Evolutionary conservation across 1,139 yeast genomes (phyloP).

Genomic region (Pichia sp.): DNA sequence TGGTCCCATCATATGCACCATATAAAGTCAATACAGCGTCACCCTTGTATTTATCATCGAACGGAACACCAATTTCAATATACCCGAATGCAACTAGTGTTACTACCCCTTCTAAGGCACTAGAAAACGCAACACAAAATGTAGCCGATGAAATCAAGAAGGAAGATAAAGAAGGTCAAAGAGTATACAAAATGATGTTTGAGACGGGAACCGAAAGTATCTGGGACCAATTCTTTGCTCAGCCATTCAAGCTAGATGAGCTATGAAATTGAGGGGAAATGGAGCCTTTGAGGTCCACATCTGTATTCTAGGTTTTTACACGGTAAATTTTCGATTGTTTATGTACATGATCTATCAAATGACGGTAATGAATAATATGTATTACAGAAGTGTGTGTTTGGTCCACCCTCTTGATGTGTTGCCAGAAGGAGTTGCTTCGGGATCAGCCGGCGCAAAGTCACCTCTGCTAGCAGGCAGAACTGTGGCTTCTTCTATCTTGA

Average conservation of each 20-base stretch:
- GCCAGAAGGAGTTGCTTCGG: background rate
- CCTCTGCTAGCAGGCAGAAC: background rate
- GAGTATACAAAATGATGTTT: conserved; percentile 53
- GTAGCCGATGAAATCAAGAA: conserved; percentile 37
- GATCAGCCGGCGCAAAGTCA: background rate
- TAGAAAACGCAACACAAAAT: conserved; percentile 54
- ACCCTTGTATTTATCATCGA: background rate
- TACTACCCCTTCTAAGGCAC: no score
- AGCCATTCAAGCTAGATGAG: conserved; percentile 16
- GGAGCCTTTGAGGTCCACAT: no score
- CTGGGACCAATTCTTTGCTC: conserved; percentile 70
- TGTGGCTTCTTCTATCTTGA: background rate
- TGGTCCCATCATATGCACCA: no score
- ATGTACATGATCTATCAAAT: no score
- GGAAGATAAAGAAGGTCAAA: conserved; percentile 37
- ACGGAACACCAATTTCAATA: background rate
- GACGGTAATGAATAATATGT: no score
- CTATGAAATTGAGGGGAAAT: no score
- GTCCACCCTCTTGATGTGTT: conserved; percentile 8
- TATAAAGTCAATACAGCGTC: background rate
- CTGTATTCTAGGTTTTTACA: no score
- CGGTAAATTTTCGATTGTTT: background rate
- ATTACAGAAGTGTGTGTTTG: conserved; percentile 9
- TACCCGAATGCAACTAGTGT: background rate
- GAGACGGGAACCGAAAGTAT: conserved; percentile 64